phyloP scores from a whole-genome alignment of 495 filamentous ascomycete species.

The Penicillium pulvis region DNA sequence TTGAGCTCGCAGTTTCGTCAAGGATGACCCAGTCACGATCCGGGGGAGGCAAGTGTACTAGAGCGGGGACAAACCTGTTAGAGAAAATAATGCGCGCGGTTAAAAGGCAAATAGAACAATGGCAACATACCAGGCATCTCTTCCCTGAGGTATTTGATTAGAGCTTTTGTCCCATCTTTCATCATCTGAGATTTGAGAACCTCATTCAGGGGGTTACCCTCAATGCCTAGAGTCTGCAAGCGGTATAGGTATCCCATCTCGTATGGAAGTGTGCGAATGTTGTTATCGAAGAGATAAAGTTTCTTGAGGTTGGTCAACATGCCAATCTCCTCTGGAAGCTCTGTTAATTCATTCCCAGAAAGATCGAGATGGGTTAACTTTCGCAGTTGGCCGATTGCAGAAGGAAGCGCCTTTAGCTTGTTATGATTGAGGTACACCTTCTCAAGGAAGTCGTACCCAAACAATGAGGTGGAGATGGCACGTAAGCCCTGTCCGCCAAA shows the following conservation, averaged over 20 bases:
- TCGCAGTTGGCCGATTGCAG: constrained; percentile 77
- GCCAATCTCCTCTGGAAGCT: constrained; percentile 88
- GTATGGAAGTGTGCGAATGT: constrained; percentile 75
- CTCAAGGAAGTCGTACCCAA: constrained; percentile 81
- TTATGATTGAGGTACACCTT: constrained; percentile 92
- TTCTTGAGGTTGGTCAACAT: constrained; percentile 88
- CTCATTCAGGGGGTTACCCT: constrained; percentile 82
- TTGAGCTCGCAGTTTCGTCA: constrained; percentile 55
- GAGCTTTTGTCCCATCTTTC: constrained; percentile 80
- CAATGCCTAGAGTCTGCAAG: constrained; percentile 85
- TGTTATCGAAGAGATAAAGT: constrained; percentile 85
- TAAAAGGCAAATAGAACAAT: background rate
- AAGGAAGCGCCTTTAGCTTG: constrained; percentile 73
- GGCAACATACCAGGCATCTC: constrained; percentile 71
- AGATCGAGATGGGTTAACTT: constrained; percentile 79
- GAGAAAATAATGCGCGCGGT: background rate
- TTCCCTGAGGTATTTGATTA: constrained; percentile 82
- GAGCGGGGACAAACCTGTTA: constrained; percentile 10
- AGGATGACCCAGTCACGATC: constrained; percentile 70
- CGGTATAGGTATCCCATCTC: constrained; percentile 87
- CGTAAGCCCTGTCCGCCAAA: constrained; percentile 91
- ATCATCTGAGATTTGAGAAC: constrained; percentile 73
- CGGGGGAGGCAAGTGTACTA: constrained; percentile 65
- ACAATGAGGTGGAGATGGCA: constrained; percentile 74
- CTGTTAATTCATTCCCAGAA: constrained; percentile 80